Evolutionary conservation across 805 yeast genomes (phyloP), one percentile per base, ranked within the genome.

Genomic region (Candida vaughaniae): DNA sequence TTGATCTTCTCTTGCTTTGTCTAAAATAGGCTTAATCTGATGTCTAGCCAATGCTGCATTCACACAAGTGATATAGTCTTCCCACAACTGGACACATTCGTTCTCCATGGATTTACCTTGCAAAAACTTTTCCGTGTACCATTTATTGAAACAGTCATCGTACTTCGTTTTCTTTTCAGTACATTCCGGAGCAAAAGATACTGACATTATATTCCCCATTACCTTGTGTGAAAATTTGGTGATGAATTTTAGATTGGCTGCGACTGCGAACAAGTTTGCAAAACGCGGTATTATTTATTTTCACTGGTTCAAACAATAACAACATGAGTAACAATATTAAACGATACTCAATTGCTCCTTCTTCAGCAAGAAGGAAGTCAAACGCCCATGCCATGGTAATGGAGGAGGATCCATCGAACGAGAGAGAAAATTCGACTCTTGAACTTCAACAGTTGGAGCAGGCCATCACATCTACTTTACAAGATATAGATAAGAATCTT

Each of bases 161-260:
- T 93, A 93, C 52, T 80, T 77, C 50, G 79, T 78, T 62, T 93
- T 93, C 40, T 83, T 76, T 23, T 79, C 85, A 16, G 95, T 87
- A 63, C 99, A 93, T 65, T 93, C 98, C 17, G 97, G 96, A 25
- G 99, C 98, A 71, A 93, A 85, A 43, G 96, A 88, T 8, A 58
- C 68, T 5, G 95, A 68, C 73, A 69, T 67, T 35, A 54, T 57
- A 45, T 64, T 68, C 36, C 73, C 74, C 74, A 69, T 69, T 31
- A 22, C 35, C 17, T 31, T 27, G 12, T 14, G 7, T 16, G 14
- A 25, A 25, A 25, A 25, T 25, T 6, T 10, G 5, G 17, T 5
- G 25, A 22, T 8, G 23, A 16, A 11, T n/a, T n/a, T n/a, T 15
- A 18, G 20, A 16, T 6, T n/a, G 10, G n/a, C n/a, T n/a, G n/a